A percentile compares a stretch with the other conserved stretches of the same genome.
Conservation (phyloP, 805 yeast species). For the Candida chauliodis region DNA sequence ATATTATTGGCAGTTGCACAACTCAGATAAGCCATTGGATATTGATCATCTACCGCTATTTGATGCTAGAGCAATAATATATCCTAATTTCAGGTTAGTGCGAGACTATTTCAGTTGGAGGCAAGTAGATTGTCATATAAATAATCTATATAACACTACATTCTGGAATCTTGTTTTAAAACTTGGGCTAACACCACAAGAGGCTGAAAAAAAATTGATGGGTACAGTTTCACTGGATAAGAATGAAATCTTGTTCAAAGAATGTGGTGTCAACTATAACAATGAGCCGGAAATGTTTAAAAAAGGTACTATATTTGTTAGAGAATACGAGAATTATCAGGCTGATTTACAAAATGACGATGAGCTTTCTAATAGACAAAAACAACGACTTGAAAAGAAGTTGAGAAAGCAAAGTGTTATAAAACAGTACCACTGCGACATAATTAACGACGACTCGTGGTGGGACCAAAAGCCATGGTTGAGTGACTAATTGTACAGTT, state of each 20-base stretch:
- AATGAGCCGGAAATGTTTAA: slow-evolving; percentile 84
- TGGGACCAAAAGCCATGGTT: slow-evolving; percentile 51
- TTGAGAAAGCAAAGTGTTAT: slow-evolving; percentile 46
- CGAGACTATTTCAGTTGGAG: slow-evolving; percentile 92
- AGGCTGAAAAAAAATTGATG: slow-evolving; percentile 71
- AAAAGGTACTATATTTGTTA: slow-evolving; percentile 69
- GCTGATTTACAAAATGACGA: slow-evolving; percentile 9
- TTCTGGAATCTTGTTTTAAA: slow-evolving; percentile 81
- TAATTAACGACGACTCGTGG: slow-evolving; percentile 56
- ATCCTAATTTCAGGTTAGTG: slow-evolving; percentile 60
- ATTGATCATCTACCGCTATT: slow-evolving; percentile 71
- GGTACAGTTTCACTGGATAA: slow-evolving; percentile 85
- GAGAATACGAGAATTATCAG: slow-evolving; percentile 38
- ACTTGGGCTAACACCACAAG: slow-evolving; percentile 59
- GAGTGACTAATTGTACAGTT: slow-evolving; percentile 2
- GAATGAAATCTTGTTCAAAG: slow-evolving; percentile 76
- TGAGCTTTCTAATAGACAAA: slow-evolving; percentile 37
- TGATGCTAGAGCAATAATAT: slow-evolving; percentile 85
- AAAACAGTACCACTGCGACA: slow-evolving; percentile 49
- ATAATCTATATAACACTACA: slow-evolving; percentile 87
- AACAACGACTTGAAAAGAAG: slow-evolving; percentile 46
- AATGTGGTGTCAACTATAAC: slow-evolving; percentile 85
- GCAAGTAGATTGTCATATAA: slow-evolving; percentile 94
- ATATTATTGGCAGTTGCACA: slow-evolving; percentile 59
- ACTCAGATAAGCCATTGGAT: slow-evolving; percentile 45